A percentile compares a stretch with the other conserved stretches of the same genome.
Conservation (phyloP, 164 flowering plant genomes). For the Stephania japonica region DNA sequence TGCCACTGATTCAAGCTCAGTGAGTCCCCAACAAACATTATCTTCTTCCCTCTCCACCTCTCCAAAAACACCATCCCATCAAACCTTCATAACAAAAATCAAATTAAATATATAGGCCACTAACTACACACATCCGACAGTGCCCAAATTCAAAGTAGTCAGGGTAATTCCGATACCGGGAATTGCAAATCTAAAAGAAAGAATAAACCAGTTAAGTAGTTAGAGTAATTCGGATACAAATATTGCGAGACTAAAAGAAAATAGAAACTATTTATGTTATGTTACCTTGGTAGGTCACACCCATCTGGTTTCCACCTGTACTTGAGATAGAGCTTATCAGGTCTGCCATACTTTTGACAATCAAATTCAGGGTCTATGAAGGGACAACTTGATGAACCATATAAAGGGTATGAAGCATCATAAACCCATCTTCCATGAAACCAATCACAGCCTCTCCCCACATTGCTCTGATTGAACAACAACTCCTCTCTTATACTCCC, state of each 20-base stretch:
- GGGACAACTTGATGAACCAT: slow-evolving; percentile 60
- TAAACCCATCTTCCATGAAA: slow-evolving; percentile 75
- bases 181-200: no score
- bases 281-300: slow-evolving; percentile 65
- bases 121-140: no score
- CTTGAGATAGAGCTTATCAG: slow-evolving; percentile 59
- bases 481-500: slow-evolving; percentile 6
- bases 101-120: background rate
- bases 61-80: slow-evolving; percentile 24
- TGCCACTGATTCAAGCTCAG: slow-evolving; percentile 34
- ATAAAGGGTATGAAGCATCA: slow-evolving; percentile 70
- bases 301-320: slow-evolving; percentile 74
- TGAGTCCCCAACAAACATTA: slow-evolving; percentile 41
- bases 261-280: background rate
- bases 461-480: slow-evolving; percentile 15
- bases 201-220: no score
- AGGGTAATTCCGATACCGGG: no score
- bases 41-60: slow-evolving; percentile 31
- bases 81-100: slow-evolving; percentile 17
- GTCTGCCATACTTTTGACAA: slow-evolving; percentile 67
- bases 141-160: no score
- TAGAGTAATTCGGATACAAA: no score
- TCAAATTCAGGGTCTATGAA: slow-evolving; percentile 71
- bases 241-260: no score
- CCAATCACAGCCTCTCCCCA: slow-evolving; percentile 38